Percentiles rank a stretch among this genome's conserved stretches.
Evolutionary conservation across 2,329 filamentous ascomycete genomes (phyloP).

Genomic region (Fusarium albosuccineum): DNA sequence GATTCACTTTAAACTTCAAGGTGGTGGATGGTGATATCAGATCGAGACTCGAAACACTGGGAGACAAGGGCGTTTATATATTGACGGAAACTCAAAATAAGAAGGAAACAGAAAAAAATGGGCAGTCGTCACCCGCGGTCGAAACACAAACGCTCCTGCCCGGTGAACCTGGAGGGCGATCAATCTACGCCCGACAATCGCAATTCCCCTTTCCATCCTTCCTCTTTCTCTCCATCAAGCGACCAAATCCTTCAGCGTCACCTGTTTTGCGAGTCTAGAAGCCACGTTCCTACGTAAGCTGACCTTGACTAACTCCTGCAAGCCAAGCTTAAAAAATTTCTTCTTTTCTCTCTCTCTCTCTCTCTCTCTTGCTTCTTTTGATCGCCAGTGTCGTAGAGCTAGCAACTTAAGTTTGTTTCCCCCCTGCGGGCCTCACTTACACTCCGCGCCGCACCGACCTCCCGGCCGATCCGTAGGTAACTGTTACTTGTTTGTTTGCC

Average conservation of each 20-base stretch:
- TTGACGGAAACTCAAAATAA: neutral
- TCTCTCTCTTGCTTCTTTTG: neutral
- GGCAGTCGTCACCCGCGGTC: conserved; percentile 18
- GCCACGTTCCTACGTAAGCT: neutral
- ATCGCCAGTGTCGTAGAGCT: neutral
- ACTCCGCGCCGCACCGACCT: too few species aligned
- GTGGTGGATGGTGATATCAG: neutral
- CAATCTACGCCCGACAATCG: conserved; percentile 26
- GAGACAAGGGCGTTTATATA: conserved; percentile 24
- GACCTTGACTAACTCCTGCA: too few species aligned
- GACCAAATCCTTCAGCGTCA: conserved; percentile 2
- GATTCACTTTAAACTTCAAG: conserved; percentile 19
- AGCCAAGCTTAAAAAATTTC: too few species aligned
- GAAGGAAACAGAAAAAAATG: conserved; percentile 21
- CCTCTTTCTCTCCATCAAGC: neutral
- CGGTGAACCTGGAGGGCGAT: conserved; percentile 16
- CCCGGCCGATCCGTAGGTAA: too few species aligned
- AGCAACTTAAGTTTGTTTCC: too few species aligned
- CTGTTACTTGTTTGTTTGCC: too few species aligned
- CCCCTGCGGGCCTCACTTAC: too few species aligned
- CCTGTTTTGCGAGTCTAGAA: neutral
- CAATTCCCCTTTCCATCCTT: conserved; percentile 24
- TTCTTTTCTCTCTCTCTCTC: neutral
- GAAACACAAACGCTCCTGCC: conserved; percentile 21
- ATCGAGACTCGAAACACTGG: neutral